Evolutionary conservation across 1,139 yeast genomes (phyloP).

Genomic region (Pichia sp.): DNA sequence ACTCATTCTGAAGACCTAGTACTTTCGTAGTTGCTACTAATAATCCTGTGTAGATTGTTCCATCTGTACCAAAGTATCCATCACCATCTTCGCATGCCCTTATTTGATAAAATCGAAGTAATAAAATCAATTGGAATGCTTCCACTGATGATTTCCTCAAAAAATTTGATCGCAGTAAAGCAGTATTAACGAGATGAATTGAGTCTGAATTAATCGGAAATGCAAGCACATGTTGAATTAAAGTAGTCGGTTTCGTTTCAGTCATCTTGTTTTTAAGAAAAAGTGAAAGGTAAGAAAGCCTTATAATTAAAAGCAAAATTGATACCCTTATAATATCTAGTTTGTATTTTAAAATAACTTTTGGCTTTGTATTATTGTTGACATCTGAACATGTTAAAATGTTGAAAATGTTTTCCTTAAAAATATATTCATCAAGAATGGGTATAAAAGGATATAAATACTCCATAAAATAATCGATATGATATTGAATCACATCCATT

Average conservation of each 20-base stretch:
- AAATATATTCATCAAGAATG: slow-evolving; percentile 40
- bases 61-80: slow-evolving; percentile 28
- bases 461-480: slow-evolving; percentile 38
- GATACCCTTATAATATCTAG: slow-evolving; percentile 39
- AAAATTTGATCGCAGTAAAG: slow-evolving; percentile 32
- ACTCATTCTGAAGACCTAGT: slow-evolving; percentile 41
- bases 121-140: slow-evolving; percentile 37
- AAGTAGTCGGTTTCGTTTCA: slow-evolving; percentile 12
- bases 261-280: slow-evolving; percentile 30
- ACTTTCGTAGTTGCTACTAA: slow-evolving; percentile 40
- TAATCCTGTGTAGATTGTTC: slow-evolving; percentile 35
- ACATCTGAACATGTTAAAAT: slow-evolving; percentile 20
- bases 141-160: slow-evolving; percentile 31
- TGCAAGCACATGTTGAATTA: slow-evolving; percentile 1
- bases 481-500: slow-evolving; percentile 34
- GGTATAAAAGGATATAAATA: slow-evolving; percentile 47
- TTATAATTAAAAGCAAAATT: slow-evolving; percentile 35
- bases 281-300: slow-evolving; percentile 36
- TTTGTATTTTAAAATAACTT: slow-evolving; percentile 29
- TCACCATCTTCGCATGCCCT: slow-evolving; percentile 52
- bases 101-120: slow-evolving; percentile 36
- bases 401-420: slow-evolving; percentile 23
- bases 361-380: slow-evolving; percentile 9
- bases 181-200: slow-evolving; percentile 30
- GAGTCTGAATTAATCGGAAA: slow-evolving; percentile 33